Conservation (phyloP, 441 rosid genomes). For the Hypseocharis bilobata region DNA sequence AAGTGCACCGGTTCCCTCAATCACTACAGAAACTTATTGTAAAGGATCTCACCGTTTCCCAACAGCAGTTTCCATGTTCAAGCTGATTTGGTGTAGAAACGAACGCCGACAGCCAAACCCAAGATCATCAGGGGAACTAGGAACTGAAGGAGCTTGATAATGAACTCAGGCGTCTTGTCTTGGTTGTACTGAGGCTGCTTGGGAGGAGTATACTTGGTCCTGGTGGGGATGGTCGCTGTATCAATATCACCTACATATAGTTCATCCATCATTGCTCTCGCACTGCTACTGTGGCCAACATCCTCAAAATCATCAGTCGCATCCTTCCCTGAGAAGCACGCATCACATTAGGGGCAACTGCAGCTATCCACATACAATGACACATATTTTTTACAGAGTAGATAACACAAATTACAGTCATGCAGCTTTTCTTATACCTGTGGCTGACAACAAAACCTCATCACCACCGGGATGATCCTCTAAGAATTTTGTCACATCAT, state of each 20-base stretch:
- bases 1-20: neutral
- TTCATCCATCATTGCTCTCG: constrained; percentile 82
- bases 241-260: constrained; percentile 63
- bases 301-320: constrained; percentile 89
- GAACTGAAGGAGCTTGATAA: constrained; percentile 72
- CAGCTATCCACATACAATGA: too few species aligned
- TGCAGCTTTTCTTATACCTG: constrained; percentile 37
- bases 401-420: neutral
- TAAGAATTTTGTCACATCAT: constrained; percentile 82
- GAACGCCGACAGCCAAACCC: constrained; percentile 76
- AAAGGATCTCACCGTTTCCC: constrained; percentile 3
- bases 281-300: constrained; percentile 78
- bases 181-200: constrained; percentile 62
- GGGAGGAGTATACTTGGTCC: constrained; percentile 43
- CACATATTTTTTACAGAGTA: too few species aligned
- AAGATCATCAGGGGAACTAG: constrained; percentile 74
- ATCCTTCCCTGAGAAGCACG: constrained; percentile 57
- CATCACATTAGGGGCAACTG: neutral
- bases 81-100: constrained; percentile 60
- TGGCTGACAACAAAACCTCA: constrained; percentile 71
- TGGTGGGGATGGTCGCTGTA: constrained; percentile 51
- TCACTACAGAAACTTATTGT: constrained; percentile 25
- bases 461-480: constrained; percentile 98
- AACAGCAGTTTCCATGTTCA: neutral
- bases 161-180: constrained; percentile 61